Percentiles rank a stretch among this genome's conserved stretches.
phyloP scores from a whole-genome alignment of 2,329 filamentous ascomycete species.

The Chrysoporthe puriensis region DNA sequence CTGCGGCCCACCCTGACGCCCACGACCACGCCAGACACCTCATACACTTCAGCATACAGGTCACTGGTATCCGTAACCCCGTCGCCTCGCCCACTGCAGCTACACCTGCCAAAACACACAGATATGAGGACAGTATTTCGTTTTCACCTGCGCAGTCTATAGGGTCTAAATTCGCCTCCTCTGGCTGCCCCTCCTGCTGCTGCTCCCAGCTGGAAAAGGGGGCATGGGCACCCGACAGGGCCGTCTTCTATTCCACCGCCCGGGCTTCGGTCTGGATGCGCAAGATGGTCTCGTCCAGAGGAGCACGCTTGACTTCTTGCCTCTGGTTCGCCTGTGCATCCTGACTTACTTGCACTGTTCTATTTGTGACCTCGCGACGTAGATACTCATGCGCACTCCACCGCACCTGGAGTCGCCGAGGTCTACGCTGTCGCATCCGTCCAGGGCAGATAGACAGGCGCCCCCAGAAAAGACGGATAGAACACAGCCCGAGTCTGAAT shows the following conservation, averaged over 20 bases:
- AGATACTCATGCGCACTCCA: conserved; percentile 18
- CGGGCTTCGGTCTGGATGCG: conserved; percentile 12
- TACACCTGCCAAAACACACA: conserved; percentile 5
- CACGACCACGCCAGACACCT: conserved; percentile 16
- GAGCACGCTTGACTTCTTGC: not conserved
- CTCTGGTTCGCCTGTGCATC: not conserved
- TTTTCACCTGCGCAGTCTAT: not conserved
- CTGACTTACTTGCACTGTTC: conserved; percentile 3
- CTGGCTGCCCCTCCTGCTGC: not conserved
- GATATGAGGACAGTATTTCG: not conserved
- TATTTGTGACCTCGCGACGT: conserved; percentile 12
- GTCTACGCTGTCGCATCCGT: conserved; percentile 14
- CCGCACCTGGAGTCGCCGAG: conserved; percentile 12
- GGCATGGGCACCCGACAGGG: conserved; percentile 3
- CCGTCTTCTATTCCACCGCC: conserved; percentile 4
- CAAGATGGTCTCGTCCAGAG: not conserved
- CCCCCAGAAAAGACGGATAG: not conserved
- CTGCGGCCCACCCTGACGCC: conserved; percentile 28
- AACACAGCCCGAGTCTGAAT: conserved; percentile 11
- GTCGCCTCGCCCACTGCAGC: too few relatives aligned
- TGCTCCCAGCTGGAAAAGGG: not conserved
- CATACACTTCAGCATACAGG: conserved; percentile 13
- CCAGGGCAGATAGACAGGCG: conserved; percentile 11
- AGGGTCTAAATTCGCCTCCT: not conserved
- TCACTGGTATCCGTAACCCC: not conserved